Percentiles rank a stretch among this genome's conserved stretches.
These are phyloP conservation scores for Aspergillus phoenicis DNA, from an alignment of 2,329 filamentous ascomycete species.

Conservation along the genomic window DNA sequence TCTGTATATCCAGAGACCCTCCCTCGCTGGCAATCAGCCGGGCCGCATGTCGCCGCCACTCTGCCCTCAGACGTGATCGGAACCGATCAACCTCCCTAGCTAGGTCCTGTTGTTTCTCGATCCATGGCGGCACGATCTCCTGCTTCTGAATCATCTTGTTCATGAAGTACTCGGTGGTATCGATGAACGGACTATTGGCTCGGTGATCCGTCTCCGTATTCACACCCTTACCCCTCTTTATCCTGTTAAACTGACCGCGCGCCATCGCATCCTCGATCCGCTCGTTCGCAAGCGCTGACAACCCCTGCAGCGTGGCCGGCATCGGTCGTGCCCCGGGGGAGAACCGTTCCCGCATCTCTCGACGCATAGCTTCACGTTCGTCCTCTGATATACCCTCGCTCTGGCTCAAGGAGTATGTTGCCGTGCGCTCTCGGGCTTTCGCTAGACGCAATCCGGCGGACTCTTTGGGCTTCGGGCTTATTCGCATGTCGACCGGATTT, in stretches of 20 bases:
- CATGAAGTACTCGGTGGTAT: constrained; percentile 97
- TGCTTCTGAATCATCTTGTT: constrained; percentile 98
- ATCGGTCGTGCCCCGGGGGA: constrained; percentile 70
- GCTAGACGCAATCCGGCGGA: constrained; percentile 56
- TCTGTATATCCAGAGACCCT: constrained; percentile 72
- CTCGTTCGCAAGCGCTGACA: constrained; percentile 84
- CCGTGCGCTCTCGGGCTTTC: constrained; percentile 61
- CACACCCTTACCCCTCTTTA: constrained; percentile 77
- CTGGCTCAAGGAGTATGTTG: constrained; percentile 57
- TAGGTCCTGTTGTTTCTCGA: constrained; percentile 96
- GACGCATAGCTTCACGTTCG: constrained; percentile 71
- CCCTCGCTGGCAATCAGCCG: constrained; percentile 76
- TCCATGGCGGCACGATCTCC: constrained; percentile 95
- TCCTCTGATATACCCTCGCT: constrained; percentile 64
- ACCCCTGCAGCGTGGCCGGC: constrained; percentile 74
- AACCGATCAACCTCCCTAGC: constrained; percentile 70
- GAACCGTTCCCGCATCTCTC: constrained; percentile 80
- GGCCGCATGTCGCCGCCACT: constrained; percentile 84
- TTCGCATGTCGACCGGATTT: constrained; percentile 49
- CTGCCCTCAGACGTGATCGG: constrained; percentile 70
- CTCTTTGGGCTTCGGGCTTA: constrained; percentile 45
- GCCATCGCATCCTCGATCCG: constrained; percentile 92
- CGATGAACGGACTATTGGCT: constrained; percentile 83
- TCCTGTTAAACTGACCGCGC: constrained; percentile 83
- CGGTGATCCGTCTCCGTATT: constrained; percentile 71